Evolutionary conservation across 176 grass and related monocot genomes (phyloP).

Genomic region (Poa annua): DNA sequence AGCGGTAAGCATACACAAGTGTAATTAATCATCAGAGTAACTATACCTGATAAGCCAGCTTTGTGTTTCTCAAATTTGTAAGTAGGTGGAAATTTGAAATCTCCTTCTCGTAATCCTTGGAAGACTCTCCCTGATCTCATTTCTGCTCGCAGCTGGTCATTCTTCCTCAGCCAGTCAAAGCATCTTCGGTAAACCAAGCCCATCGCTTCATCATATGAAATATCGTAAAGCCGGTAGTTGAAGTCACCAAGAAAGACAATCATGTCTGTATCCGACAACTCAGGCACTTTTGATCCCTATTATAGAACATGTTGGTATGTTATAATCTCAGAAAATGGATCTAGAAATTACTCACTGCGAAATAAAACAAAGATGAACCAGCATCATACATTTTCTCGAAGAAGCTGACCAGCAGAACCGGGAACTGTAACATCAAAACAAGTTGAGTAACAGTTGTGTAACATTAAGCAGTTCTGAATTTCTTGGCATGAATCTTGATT

Average conservation of each 20-base stretch:
- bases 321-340: conserved; percentile 39
- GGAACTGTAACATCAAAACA: conserved; percentile 60
- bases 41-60: conserved; percentile 70
- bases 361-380: conserved; percentile 42
- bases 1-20: neutral
- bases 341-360: neutral
- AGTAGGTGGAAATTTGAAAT: conserved; percentile 78
- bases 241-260: conserved; percentile 95
- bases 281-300: conserved; percentile 63
- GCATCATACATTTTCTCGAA: conserved; percentile 79
- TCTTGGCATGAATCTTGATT: conserved; percentile 22
- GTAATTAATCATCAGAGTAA: conserved; percentile 23
- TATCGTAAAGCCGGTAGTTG: conserved; percentile 78
- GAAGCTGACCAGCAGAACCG: conserved; percentile 58
- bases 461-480: conserved; percentile 23
- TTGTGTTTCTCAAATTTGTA: conserved; percentile 92
- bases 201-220: conserved; percentile 85
- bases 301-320: conserved; percentile 40
- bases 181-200: conserved; percentile 58
- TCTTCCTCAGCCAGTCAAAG: conserved; percentile 74
- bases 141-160: conserved; percentile 84
- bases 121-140: conserved; percentile 87
- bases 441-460: conserved; percentile 28
- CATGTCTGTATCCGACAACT: conserved; percentile 82
- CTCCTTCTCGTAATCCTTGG: conserved; percentile 87